These are phyloP conservation scores for Solanum hybrid DNA, from an alignment of 305 asterid genomes.

Conservation along the genomic window DNA sequence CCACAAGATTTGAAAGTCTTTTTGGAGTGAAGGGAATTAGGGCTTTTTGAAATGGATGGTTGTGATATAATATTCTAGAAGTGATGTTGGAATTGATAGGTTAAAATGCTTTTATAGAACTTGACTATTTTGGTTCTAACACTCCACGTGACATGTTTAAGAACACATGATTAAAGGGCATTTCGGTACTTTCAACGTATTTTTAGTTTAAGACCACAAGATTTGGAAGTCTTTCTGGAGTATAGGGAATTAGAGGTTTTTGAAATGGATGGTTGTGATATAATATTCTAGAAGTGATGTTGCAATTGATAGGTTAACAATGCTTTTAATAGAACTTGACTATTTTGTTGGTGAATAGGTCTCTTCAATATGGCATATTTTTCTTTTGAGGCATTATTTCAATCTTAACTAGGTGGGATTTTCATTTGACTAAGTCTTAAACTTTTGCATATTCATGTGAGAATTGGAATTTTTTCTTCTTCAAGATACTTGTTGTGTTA, in stretches of 20 bases:
- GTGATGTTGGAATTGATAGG: slow-evolving; percentile 11
- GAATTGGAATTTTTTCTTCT: background rate
- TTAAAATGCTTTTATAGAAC: background rate
- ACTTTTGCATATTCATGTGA: background rate
- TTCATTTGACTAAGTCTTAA: background rate
- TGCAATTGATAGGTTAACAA: slow-evolving; percentile 11
- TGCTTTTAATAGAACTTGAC: background rate
- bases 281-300: background rate
- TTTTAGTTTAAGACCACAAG: background rate
- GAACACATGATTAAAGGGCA: background rate
- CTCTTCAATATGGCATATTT: slow-evolving; percentile 5
- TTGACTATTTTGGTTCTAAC: background rate
- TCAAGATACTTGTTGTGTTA: background rate
- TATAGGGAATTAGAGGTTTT: background rate
- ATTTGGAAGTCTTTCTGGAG: background rate
- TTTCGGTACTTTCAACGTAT: background rate
- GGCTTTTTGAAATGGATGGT: background rate
- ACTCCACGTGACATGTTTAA: background rate
- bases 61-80: background rate
- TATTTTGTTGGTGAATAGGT: slow-evolving; percentile 4
- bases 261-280: background rate
- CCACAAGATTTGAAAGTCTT: background rate
- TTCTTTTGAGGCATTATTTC: background rate
- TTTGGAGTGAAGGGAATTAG: background rate
- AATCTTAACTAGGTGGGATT: background rate